Percentiles rank a stretch among this genome's conserved stretches.
These are phyloP conservation scores for Symbiodinium natans DNA, from an alignment of 73 alveolate genomes.

Conservation along the genomic window DNA sequence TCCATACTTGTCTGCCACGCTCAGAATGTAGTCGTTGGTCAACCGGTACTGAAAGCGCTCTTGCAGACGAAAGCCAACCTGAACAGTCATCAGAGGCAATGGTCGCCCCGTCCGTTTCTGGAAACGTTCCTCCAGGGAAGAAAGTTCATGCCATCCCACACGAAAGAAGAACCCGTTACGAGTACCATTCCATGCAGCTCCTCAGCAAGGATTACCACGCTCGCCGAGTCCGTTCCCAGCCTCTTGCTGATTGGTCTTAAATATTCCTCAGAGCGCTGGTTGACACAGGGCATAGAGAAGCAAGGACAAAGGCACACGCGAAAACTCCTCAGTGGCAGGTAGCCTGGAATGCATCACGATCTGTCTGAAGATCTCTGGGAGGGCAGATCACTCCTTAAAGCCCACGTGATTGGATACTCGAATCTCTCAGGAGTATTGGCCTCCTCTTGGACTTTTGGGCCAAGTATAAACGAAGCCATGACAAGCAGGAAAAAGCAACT, in stretches of 20 bases:
- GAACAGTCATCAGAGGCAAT: background rate
- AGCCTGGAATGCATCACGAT: background rate
- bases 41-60: slow-evolving; percentile 1
- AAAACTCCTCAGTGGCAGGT: background rate
- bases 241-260: background rate
- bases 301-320: no score
- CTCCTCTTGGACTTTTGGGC: background rate
- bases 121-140: background rate
- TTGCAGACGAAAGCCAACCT: background rate
- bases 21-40: background rate
- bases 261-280: background rate
- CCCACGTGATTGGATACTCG: background rate
- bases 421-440: background rate
- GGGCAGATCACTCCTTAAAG: background rate
- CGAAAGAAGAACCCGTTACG: no score
- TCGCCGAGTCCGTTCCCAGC: background rate
- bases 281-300: background rate
- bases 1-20: slow-evolving; percentile 14
- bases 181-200: background rate
- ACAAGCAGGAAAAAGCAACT: background rate
- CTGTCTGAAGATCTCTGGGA: background rate
- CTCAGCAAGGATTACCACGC: background rate
- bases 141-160: background rate
- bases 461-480: background rate
- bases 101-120: slow-evolving; percentile 16